A percentile compares a stretch with the other conserved stretches of the same genome.
Evolutionary conservation across 2,329 filamentous ascomycete genomes (phyloP).

Genomic region (Scolecobasidium constrictum): DNA sequence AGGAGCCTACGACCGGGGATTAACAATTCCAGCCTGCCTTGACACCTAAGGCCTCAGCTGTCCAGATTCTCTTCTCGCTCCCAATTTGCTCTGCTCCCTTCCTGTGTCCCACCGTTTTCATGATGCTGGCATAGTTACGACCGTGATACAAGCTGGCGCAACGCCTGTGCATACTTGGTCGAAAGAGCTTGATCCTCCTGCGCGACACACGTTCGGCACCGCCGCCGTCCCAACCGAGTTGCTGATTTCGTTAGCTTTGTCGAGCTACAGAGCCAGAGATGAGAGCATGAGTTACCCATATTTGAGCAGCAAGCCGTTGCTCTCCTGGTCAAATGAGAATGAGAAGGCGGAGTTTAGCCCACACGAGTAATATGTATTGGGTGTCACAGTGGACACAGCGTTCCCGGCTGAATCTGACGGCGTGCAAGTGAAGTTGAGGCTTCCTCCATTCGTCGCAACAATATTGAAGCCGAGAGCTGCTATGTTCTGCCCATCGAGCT

Average conservation of each 20-base stretch:
- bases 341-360: conserved; percentile 4
- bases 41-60: no score
- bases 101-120: no score
- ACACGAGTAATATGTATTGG: conserved; percentile 6
- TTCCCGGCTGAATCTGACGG: conserved; percentile 4
- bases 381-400: neutral
- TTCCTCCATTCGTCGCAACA: conserved; percentile 3
- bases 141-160: neutral
- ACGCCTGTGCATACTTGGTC: neutral
- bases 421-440: conserved; percentile 4
- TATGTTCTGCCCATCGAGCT: conserved; percentile 7
- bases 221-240: neutral
- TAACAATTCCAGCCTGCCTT: no score
- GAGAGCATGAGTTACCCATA: no score
- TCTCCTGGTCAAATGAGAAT: conserved; percentile 6
- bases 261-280: no score
- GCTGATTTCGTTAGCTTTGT: no score
- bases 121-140: no score
- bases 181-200: neutral
- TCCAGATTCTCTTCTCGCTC: no score
- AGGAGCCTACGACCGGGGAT: no score
- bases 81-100: no score
- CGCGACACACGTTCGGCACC: neutral
- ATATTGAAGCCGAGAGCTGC: conserved; percentile 6
- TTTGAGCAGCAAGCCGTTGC: conserved; percentile 5